Base-by-base conservation (phyloP, 139 green algal species). In the Chlamydomonas incerta region DNA sequence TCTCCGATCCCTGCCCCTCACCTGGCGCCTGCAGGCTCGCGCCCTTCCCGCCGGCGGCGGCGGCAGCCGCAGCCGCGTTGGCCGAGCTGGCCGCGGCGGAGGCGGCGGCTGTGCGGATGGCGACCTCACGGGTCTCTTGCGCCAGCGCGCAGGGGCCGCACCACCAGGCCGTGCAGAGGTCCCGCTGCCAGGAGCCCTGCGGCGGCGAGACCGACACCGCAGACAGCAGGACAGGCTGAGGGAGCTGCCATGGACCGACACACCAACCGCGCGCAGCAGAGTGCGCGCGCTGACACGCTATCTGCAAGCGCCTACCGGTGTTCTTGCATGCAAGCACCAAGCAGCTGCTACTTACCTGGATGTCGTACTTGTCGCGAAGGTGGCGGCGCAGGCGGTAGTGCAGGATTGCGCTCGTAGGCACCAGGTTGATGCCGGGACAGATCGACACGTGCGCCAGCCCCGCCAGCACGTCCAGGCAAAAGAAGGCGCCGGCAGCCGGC, bases 131-230 rank as follows among this genome's bases (percentile, higher is more conserved):
- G 0, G 63, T 83, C 77, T 83, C 77, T 63, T 83, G 77, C 17
- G 63, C 63, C 63, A 83, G 63, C 37, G 77, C 77, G 77, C 77
- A 83, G 23, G 77, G 77, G 28, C 77, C 77, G 63, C 77, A 83
- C 63, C 77, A 83, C 77, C 77, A 83, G 29, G 41, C 26, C 1
- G 77, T 83, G 77, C 63, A 74, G 41, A 83, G 46, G 77, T 83
- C 77, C 37, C 29, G 20, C 17, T 31, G 28, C 29, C n/a, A 28
- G 63, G 28, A 62, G 77, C 77, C 77, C 77, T 83, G 77, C 31
- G 63, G 3, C 24, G 41, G 50, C 50, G 50, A 57, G 50, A 14
- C 11, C 11, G 11, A 57, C 11, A 10, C 11, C 11, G 50, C 50
- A 57, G 50, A 3, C 11, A 26, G 57, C 57, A 65, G 57, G 15